Conservation (phyloP, 139 green algal genomes). For the Zygnema cylindricum region DNA sequence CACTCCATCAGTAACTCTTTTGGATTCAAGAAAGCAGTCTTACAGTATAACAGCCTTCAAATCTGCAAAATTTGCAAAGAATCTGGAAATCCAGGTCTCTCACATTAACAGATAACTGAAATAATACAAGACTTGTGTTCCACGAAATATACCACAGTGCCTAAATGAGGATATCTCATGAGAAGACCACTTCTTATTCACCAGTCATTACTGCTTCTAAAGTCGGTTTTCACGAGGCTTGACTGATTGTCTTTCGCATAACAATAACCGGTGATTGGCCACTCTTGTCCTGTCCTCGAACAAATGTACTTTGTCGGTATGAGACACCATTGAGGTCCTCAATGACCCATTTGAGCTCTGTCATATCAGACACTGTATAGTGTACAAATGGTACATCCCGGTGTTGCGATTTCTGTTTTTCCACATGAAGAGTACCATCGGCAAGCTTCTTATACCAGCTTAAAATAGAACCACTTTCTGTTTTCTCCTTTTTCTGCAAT, state of each 20-base stretch:
- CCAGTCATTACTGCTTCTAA: no score
- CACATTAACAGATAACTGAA: no score
- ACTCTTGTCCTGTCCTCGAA: neutral
- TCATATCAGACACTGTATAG: constrained; percentile 24
- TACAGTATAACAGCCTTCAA: no score
- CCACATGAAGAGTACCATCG: constrained; percentile 33
- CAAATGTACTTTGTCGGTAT: constrained; percentile 40
- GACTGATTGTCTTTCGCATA: neutral
- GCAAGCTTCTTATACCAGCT: constrained; percentile 38
- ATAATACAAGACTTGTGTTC: no score
- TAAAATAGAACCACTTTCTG: neutral
- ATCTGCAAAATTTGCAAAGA: no score
- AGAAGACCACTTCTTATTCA: no score
- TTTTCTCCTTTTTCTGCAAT: neutral
- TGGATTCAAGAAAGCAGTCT: no score
- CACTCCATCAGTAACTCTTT: no score
- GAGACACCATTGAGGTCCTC: constrained; percentile 55
- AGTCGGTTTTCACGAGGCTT: no score
- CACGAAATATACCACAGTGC: no score
- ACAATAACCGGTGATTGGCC: neutral
- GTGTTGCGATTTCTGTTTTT: neutral
- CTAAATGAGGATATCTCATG: no score
- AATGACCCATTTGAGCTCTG: constrained; percentile 44
- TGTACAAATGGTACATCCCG: neutral
- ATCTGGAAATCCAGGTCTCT: no score